A percentile compares a stretch with the other conserved stretches of the same genome.
Conservation (phyloP, 2,329 filamentous ascomycete genomes). For the Purpureocillium takamizusanense region DNA sequence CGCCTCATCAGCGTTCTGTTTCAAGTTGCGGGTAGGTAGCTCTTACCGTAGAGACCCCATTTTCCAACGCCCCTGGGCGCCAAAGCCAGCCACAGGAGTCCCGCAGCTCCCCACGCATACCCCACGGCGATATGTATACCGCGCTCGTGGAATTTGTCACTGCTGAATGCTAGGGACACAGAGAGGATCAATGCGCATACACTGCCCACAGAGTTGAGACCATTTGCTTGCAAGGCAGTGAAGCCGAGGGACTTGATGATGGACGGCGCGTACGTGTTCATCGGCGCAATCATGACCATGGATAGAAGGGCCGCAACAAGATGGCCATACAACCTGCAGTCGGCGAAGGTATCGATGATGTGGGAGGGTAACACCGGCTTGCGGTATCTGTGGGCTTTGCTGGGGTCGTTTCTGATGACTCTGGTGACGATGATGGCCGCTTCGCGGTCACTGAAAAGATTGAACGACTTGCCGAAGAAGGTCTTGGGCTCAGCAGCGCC, state of each 20-base stretch:
- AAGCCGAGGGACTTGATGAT: conserved; percentile 20
- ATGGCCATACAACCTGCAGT: conserved; percentile 20
- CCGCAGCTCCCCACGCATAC: conserved; percentile 15
- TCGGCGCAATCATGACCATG: conserved; percentile 21
- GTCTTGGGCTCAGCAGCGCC: conserved; percentile 14
- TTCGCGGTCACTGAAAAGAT: conserved; percentile 14
- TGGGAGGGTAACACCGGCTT: conserved; percentile 13
- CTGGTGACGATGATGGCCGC: conserved; percentile 17
- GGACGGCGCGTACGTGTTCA: conserved; percentile 20
- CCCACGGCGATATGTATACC: conserved; percentile 17
- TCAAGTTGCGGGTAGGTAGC: no score
- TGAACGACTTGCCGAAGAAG: conserved; percentile 14
- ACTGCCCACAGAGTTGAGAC: conserved; percentile 18
- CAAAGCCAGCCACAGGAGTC: conserved; percentile 17
- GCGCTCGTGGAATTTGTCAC: conserved; percentile 17
- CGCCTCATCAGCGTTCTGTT: no score
- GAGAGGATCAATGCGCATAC: conserved; percentile 17
- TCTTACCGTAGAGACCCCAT: conserved; percentile 16
- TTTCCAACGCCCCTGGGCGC: conserved; percentile 13
- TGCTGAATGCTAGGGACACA: conserved; percentile 15
- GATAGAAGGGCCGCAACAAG: conserved; percentile 15
- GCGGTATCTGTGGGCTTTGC: conserved; percentile 14
- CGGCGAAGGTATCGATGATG: conserved; percentile 15
- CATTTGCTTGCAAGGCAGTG: conserved; percentile 16
- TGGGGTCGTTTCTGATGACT: conserved; percentile 18